Conservation (phyloP, 2,329 filamentous ascomycete genomes). For the Verticillium nonalfalfae region DNA sequence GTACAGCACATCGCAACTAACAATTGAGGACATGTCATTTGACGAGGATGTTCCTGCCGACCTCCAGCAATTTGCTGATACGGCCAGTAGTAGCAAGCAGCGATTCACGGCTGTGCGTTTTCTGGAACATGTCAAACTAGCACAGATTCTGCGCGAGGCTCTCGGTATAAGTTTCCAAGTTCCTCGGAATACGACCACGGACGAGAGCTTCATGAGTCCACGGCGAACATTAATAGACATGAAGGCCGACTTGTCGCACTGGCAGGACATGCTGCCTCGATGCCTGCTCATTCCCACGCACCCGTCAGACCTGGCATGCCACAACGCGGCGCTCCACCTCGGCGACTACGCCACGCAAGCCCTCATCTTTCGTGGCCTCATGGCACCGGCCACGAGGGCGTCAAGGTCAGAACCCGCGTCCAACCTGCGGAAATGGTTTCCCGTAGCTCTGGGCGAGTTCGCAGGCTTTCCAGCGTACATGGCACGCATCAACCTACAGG, state of each 20-base stretch:
- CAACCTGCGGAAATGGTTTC: slow-evolving; percentile 26
- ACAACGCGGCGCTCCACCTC: slow-evolving; percentile 30
- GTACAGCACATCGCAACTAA: slow-evolving; percentile 29
- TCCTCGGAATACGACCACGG: background rate
- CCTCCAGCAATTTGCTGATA: slow-evolving; percentile 25
- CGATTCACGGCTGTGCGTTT: no score
- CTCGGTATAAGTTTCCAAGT: slow-evolving; percentile 27
- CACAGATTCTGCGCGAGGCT: slow-evolving; percentile 15
- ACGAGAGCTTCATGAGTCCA: slow-evolving; percentile 10
- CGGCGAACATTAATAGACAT: slow-evolving; percentile 16
- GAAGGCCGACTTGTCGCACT: slow-evolving; percentile 23
- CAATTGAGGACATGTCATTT: slow-evolving; percentile 33
- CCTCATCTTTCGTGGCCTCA: slow-evolving; percentile 32
- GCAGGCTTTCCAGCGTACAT: slow-evolving; percentile 31
- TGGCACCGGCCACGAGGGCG: slow-evolving; percentile 35
- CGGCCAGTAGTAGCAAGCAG: no score
- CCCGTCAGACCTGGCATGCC: slow-evolving; percentile 8
- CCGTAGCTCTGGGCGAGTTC: slow-evolving; percentile 25
- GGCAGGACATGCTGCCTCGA: slow-evolving; percentile 27
- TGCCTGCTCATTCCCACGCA: slow-evolving; percentile 21
- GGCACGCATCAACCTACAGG: slow-evolving; percentile 22
- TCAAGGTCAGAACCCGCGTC: slow-evolving; percentile 29
- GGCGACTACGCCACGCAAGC: slow-evolving; percentile 33
- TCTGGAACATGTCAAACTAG: no score
- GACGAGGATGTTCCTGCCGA: slow-evolving; percentile 33